These are phyloP conservation scores for Barbarea vulgaris DNA, from an alignment of 345 rosid genomes.

Conservation along the genomic window DNA sequence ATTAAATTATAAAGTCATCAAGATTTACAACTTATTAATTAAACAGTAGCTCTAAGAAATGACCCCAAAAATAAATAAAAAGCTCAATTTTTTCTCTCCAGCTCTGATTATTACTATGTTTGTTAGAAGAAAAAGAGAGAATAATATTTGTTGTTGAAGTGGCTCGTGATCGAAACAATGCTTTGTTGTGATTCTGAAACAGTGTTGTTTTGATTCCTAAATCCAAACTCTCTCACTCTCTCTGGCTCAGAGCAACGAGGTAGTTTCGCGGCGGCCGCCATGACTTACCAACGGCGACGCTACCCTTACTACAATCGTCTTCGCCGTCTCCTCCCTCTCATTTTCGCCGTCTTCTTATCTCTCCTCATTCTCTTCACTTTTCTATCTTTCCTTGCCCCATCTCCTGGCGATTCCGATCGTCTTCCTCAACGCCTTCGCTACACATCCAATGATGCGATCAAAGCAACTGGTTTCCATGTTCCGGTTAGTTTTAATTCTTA, in stretches of 20 bases:
- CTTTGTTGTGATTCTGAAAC: conserved; percentile 9
- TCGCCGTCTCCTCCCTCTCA: conserved; percentile 53
- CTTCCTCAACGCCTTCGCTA: conserved; percentile 38
- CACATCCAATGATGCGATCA: conserved; percentile 40
- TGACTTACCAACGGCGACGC: conserved; percentile 82
- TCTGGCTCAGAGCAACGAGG: background rate
- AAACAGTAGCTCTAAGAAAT: background rate
- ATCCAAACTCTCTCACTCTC: background rate
- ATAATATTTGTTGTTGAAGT: background rate
- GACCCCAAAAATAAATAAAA: background rate
- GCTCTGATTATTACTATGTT: background rate
- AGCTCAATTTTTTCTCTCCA: background rate
- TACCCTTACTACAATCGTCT: conserved; percentile 53
- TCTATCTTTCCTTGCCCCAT: conserved; percentile 74
- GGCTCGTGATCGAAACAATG: conserved; percentile 25
- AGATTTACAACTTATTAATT: background rate
- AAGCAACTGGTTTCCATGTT: conserved; percentile 50
- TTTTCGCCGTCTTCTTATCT: conserved; percentile 52
- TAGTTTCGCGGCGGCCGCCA: conserved; percentile 34
- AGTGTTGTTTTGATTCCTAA: conserved; percentile 4
- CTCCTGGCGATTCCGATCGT: conserved; percentile 54
- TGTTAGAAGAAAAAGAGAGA: conserved; percentile 13
- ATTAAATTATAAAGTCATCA: background rate
- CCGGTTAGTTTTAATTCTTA: conserved; percentile 52
- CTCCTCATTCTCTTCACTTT: conserved; percentile 70